phyloP scores from a whole-genome alignment of 2,329 filamentous ascomycete species.

The Camillea tinctor region DNA sequence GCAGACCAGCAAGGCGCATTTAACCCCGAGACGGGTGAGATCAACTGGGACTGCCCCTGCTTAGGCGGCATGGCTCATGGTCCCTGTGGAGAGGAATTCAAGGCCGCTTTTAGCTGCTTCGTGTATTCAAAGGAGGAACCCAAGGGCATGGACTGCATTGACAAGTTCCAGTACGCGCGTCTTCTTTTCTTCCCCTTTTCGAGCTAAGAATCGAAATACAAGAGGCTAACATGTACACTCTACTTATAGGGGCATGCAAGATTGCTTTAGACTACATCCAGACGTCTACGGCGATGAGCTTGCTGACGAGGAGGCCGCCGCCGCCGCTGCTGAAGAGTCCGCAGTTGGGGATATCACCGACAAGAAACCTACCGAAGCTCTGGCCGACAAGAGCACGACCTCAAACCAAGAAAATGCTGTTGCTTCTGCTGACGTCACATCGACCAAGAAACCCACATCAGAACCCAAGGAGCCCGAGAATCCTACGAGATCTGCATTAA shows the following conservation, averaged over 20 bases:
- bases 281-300: slow-evolving; percentile 91
- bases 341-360: too few relatives aligned
- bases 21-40: slow-evolving; percentile 97
- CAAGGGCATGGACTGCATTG: slow-evolving; percentile 96
- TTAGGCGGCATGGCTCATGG: slow-evolving; percentile 95
- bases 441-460: too few relatives aligned
- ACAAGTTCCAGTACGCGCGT: slow-evolving; percentile 93
- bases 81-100: slow-evolving; percentile 94
- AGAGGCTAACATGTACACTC: slow-evolving; percentile 11
- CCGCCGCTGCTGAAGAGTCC: too few relatives aligned
- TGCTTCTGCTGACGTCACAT: too few relatives aligned
- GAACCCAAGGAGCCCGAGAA: background rate
- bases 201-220: too few relatives aligned
- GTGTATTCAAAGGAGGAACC: slow-evolving; percentile 93
- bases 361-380: too few relatives aligned
- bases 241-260: slow-evolving; percentile 79
- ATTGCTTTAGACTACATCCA: slow-evolving; percentile 90
- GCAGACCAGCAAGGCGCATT: slow-evolving; percentile 87
- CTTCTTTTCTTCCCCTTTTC: background rate
- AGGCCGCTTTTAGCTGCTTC: slow-evolving; percentile 95
- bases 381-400: too few relatives aligned
- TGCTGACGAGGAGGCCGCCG: slow-evolving; percentile 61
- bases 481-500: background rate
- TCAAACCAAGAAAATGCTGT: too few relatives aligned
- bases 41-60: slow-evolving; percentile 99